Conservation (phyloP, 169 alveolate genomes). For the Plasmodium coatneyi region DNA sequence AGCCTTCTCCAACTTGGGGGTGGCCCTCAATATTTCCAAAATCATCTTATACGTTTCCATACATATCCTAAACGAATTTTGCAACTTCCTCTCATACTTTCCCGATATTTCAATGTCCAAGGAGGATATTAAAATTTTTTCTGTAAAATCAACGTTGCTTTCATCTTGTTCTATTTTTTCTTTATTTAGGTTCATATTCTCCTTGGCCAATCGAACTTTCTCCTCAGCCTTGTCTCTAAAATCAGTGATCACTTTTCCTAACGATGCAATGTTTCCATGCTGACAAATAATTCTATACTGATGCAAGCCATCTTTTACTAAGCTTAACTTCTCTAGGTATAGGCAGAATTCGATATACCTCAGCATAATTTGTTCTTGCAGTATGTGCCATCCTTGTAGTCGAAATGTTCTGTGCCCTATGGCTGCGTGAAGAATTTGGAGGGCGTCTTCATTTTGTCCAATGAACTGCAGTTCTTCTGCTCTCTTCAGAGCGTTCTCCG, state of each 20-base stretch:
- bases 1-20: conserved; percentile 94
- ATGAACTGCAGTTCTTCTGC: conserved; percentile 91
- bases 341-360: conserved; percentile 91
- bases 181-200: conserved; percentile 74
- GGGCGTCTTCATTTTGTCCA: conserved; percentile 93
- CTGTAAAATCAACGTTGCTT: conserved; percentile 87
- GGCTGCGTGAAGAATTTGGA: conserved; percentile 89
- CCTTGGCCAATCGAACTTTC: conserved; percentile 85
- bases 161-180: conserved; percentile 76
- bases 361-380: conserved; percentile 92
- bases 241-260: conserved; percentile 92
- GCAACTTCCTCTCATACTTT: conserved; percentile 84
- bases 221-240: conserved; percentile 91
- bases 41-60: conserved; percentile 96
- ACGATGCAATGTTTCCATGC: conserved; percentile 91
- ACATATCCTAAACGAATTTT: conserved; percentile 89
- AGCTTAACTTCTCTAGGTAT: conserved; percentile 89
- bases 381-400: conserved; percentile 93
- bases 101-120: conserved; percentile 89
- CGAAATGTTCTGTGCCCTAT: conserved; percentile 90
- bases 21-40: conserved; percentile 94
- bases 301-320: conserved; percentile 93
- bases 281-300: conserved; percentile 92
- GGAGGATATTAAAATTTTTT: conserved; percentile 86
- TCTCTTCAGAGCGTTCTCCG: conserved; percentile 93